Conservation (phyloP, 352 stramenopile genomes). For the Saprolegnia diclina region DNA sequence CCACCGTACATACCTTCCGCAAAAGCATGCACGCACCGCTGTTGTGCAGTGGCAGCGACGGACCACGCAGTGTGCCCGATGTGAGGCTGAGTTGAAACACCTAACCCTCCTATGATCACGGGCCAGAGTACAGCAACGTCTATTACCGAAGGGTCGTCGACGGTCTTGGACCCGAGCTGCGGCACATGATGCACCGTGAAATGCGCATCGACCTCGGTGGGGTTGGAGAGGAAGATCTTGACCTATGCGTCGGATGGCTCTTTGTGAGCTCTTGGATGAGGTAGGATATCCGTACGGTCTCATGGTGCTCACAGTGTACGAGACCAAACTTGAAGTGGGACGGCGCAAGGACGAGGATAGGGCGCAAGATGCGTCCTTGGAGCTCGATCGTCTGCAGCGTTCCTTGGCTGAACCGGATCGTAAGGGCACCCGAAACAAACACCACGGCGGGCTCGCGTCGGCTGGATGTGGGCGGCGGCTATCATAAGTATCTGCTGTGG, state of each 20-base stretch:
- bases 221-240: constrained; percentile 49
- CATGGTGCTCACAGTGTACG: constrained; percentile 45
- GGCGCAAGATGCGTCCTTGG: constrained; percentile 39
- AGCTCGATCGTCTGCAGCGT: constrained; percentile 56
- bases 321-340: constrained; percentile 59
- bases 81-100: constrained; percentile 50
- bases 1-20: background rate
- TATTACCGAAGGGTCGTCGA: constrained; percentile 42
- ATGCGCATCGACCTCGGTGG: constrained; percentile 45
- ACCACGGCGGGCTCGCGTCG: background rate
- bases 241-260: background rate
- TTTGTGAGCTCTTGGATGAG: background rate
- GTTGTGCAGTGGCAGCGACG: constrained; percentile 53
- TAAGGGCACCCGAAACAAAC: constrained; percentile 32
- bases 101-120: background rate
- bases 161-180: constrained; percentile 44
- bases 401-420: constrained; percentile 62
- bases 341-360: constrained; percentile 55
- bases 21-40: background rate
- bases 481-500: background rate
- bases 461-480: constrained; percentile 1
- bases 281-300: constrained; percentile 33
- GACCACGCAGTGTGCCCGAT: constrained; percentile 42
- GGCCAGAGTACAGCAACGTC: background rate
- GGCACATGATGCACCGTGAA: constrained; percentile 59